Conservation (phyloP, 2,329 filamentous ascomycete genomes). For the Botryosphaeria dothidea region DNA sequence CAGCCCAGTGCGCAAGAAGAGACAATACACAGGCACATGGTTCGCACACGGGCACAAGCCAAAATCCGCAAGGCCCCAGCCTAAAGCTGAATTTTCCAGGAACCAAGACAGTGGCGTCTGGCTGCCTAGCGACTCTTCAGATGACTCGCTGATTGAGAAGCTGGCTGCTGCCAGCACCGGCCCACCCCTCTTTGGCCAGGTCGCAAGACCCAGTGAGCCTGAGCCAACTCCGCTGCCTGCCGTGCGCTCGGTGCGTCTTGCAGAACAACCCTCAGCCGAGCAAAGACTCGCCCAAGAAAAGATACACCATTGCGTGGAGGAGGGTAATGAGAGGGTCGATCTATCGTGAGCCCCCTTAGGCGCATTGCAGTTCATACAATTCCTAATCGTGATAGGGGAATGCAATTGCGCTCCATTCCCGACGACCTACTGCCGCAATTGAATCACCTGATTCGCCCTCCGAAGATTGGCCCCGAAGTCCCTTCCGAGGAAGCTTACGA, state of each 20-base stretch:
- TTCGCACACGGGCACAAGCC: slow-evolving; percentile 55
- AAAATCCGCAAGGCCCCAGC: slow-evolving; percentile 28
- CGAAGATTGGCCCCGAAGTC: slow-evolving; percentile 57
- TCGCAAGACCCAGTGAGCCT: slow-evolving; percentile 6
- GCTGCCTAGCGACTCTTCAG: slow-evolving; percentile 61
- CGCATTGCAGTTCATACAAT: not conserved
- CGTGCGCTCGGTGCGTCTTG: not conserved
- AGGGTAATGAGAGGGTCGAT: slow-evolving; percentile 61
- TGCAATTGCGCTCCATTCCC: slow-evolving; percentile 47
- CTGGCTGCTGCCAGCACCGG: slow-evolving; percentile 27
- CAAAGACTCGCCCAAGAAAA: not conserved
- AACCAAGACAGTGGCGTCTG: slow-evolving; percentile 71
- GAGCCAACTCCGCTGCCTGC: not conserved
- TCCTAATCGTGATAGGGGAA: slow-evolving; percentile 16
- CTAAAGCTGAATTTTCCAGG: slow-evolving; percentile 57
- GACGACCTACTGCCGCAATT: slow-evolving; percentile 61
- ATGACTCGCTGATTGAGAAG: slow-evolving; percentile 49
- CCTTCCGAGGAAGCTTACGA: slow-evolving; percentile 61
- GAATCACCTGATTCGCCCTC: slow-evolving; percentile 36
- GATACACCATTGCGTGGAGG: slow-evolving; percentile 46
- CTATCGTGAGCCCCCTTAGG: slow-evolving; percentile 54
- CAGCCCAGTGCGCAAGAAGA: slow-evolving; percentile 59
- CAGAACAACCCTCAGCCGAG: not conserved
- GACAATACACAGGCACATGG: slow-evolving; percentile 67
- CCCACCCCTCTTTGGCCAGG: slow-evolving; percentile 16